A percentile compares a stretch with the other conserved stretches of the same genome.
Conservation (phyloP, 1,139 yeast species). For the Protomyces gravidus region DNA sequence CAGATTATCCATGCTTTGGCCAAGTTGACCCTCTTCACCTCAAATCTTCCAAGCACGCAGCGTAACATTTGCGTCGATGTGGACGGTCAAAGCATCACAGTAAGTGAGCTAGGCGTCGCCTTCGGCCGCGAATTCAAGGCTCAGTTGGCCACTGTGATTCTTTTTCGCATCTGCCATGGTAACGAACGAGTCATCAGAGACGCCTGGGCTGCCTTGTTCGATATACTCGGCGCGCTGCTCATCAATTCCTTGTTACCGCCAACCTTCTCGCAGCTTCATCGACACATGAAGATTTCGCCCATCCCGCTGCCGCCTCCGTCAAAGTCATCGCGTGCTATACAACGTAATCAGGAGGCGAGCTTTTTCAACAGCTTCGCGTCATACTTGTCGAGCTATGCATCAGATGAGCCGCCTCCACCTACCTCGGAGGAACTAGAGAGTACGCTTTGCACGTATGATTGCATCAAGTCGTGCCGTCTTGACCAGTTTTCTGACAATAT, state of each 20-base stretch:
- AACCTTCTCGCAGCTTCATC: conserved; percentile 61
- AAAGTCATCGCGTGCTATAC: conserved; percentile 32
- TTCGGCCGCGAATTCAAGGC: conserved; percentile 91
- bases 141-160: conserved; percentile 78
- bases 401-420: conserved; percentile 83
- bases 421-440: conserved; percentile 86
- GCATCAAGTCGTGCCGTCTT: conserved; percentile 64
- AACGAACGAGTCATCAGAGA: conserved; percentile 47
- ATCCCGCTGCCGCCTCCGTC: conserved; percentile 51
- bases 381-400: conserved; percentile 73
- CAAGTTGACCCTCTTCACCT: conserved; percentile 46
- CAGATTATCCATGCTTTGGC: conserved; percentile 60
- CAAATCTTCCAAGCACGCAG: conserved; percentile 38
- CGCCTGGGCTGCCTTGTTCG: conserved; percentile 57
- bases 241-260: conserved; percentile 73
- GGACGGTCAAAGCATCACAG: conserved; percentile 58
- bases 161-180: conserved; percentile 69
- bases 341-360: conserved; percentile 53
- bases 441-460: conserved; percentile 75
- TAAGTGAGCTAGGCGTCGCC: conserved; percentile 74
- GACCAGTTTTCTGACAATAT: conserved; percentile 50
- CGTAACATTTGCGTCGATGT: conserved; percentile 42
- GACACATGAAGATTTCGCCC: conserved; percentile 48
- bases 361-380: conserved; percentile 85
- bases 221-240: conserved; percentile 60